Evolutionary conservation across 441 rosid species (phyloP).

Genomic region (Dalechampia spathulata): DNA sequence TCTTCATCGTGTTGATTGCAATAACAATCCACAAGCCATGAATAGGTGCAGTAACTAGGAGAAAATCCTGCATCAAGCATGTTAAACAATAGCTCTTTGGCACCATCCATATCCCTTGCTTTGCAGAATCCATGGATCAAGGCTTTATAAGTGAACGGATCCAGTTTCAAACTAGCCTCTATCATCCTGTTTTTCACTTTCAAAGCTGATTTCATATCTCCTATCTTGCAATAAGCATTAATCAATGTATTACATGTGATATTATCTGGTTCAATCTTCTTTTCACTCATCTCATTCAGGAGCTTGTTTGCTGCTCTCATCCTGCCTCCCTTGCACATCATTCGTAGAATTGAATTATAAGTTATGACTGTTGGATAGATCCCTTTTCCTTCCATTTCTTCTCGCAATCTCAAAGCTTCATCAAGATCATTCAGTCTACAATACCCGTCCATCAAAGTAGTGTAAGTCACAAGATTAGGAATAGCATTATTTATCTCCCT

Average conservation of each 20-base stretch:
- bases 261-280: conserved; percentile 68
- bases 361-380: conserved; percentile 66
- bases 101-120: conserved; percentile 52
- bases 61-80: conserved; percentile 70
- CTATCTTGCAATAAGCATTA: conserved; percentile 80
- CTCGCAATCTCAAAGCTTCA: conserved; percentile 64
- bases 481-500: conserved; percentile 51
- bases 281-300: conserved; percentile 73
- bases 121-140: conserved; percentile 85
- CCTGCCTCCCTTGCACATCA: conserved; percentile 76
- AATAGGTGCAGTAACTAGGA: conserved; percentile 71
- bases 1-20: conserved; percentile 45
- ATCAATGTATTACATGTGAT: conserved; percentile 84
- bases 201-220: conserved; percentile 72
- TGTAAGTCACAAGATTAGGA: conserved; percentile 71
- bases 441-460: conserved; percentile 85
- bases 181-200: conserved; percentile 77
- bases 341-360: conserved; percentile 68
- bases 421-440: conserved; percentile 70
- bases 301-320: conserved; percentile 72
- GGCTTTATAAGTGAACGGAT: conserved; percentile 64
- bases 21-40: conserved; percentile 78
- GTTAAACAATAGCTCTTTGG: conserved; percentile 59
- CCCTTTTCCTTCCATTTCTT: conserved; percentile 68
- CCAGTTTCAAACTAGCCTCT: conserved; percentile 65